phyloP scores from a whole-genome alignment of 305 asterid species.

The Ilex paraguariensis region DNA sequence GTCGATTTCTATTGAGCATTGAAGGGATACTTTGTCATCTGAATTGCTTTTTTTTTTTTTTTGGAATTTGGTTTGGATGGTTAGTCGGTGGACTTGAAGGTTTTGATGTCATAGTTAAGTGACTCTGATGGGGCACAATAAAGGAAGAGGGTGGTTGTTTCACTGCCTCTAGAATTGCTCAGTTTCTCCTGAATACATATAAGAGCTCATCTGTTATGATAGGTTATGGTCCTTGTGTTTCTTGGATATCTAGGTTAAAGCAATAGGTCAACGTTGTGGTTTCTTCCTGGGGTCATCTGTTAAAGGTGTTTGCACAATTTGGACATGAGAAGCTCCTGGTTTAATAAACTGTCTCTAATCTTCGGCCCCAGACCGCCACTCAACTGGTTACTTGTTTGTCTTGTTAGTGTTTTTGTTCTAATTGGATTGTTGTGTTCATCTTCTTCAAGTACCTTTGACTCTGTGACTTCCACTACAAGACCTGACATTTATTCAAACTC shows the following conservation, averaged over 20 bases:
- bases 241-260: slow-evolving; percentile 42
- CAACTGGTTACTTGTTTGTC: slow-evolving; percentile 71
- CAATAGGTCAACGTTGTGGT: slow-evolving; percentile 24
- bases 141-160: no score
- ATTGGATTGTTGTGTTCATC: slow-evolving; percentile 62
- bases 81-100: background rate
- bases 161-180: no score
- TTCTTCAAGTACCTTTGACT: slow-evolving; percentile 49
- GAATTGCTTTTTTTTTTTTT: no score
- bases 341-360: slow-evolving; percentile 45
- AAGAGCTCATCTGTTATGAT: slow-evolving; percentile 41
- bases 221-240: slow-evolving; percentile 31
- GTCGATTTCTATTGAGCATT: background rate
- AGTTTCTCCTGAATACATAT: background rate
- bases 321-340: slow-evolving; percentile 93
- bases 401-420: slow-evolving; percentile 55
- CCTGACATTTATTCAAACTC: slow-evolving; percentile 50
- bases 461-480: slow-evolving; percentile 40
- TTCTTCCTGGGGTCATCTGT: slow-evolving; percentile 8
- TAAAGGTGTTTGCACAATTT: slow-evolving; percentile 30
- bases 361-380: slow-evolving; percentile 76
- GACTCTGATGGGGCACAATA: no score
- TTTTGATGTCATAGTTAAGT: no score
- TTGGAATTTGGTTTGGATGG: background rate
- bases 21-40: background rate